Conservation (phyloP, 2,329 filamentous ascomycete species). For the Pseudogymnoascus sp. region DNA sequence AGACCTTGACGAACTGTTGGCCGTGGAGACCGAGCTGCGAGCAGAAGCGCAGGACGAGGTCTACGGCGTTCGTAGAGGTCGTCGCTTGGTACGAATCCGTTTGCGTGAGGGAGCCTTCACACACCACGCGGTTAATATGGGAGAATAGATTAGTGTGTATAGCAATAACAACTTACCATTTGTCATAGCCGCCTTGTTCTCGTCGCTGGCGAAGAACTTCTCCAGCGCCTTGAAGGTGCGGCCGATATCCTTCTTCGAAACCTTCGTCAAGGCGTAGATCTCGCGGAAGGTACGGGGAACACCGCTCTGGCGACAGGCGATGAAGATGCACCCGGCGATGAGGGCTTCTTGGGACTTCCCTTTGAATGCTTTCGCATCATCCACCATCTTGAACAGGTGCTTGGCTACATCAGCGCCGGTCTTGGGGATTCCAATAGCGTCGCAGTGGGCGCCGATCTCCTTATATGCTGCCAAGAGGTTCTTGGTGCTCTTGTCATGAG, state of each 20-base stretch:
- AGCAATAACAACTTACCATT: conserved; percentile 40
- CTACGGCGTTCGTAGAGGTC: conserved; percentile 67
- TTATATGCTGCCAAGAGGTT: conserved; percentile 72
- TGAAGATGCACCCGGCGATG: conserved; percentile 94
- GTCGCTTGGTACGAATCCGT: conserved; percentile 61
- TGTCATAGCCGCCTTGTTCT: conserved; percentile 43
- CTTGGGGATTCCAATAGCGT: conserved; percentile 71
- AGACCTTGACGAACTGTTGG: conserved; percentile 69
- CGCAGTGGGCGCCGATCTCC: conserved; percentile 80
- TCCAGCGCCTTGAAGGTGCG: conserved; percentile 90
- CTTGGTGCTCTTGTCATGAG: conserved; percentile 76
- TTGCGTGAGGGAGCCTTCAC: conserved; percentile 23
- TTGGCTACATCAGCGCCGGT: conserved; percentile 84
- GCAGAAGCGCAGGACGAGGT: conserved; percentile 85
- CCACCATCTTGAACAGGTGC: conserved; percentile 88
- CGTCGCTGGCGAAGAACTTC: conserved; percentile 70
- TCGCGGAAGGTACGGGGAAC: conserved; percentile 88
- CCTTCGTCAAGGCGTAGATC: conserved; percentile 85
- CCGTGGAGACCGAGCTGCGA: conserved; percentile 66
- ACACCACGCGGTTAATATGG: conserved; percentile 25
- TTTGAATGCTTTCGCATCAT: conserved; percentile 89
- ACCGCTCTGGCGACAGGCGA: conserved; percentile 83
- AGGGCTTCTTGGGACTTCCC: conserved; percentile 90
- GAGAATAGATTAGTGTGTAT: conserved; percentile 18
- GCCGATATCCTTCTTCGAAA: conserved; percentile 95